Conservation (phyloP, 2,329 filamentous ascomycete genomes). For the Sarocladium strictum region DNA sequence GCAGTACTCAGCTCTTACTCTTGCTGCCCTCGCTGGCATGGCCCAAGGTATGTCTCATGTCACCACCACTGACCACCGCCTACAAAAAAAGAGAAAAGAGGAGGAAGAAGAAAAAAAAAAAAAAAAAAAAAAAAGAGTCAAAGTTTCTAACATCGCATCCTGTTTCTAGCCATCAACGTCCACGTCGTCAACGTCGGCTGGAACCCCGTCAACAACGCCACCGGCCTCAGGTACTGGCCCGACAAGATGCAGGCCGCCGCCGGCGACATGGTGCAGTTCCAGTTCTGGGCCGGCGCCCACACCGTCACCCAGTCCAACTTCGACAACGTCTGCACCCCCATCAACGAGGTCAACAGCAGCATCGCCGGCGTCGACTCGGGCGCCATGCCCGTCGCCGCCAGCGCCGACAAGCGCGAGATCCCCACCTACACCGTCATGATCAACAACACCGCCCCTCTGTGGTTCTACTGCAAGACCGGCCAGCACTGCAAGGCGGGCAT, state of each 20-base stretch:
- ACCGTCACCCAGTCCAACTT: slow-evolving; percentile 75
- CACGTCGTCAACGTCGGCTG: slow-evolving; percentile 62
- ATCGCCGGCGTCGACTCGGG: slow-evolving; percentile 52
- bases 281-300: slow-evolving; percentile 66
- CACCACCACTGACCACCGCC: no score
- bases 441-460: slow-evolving; percentile 64
- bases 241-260: slow-evolving; percentile 56
- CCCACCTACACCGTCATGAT: slow-evolving; percentile 68
- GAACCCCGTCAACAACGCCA: slow-evolving; percentile 41
- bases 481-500: slow-evolving; percentile 72
- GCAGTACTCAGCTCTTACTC: slow-evolving; percentile 42
- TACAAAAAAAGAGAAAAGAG: no score
- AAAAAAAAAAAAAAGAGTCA: no score
- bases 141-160: slow-evolving; percentile 10
- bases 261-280: slow-evolving; percentile 62
- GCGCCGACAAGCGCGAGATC: slow-evolving; percentile 40
- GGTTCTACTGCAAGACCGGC: slow-evolving; percentile 72
- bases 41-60: slow-evolving; percentile 34
- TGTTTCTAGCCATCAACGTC: slow-evolving; percentile 33
- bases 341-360: slow-evolving; percentile 45
- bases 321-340: slow-evolving; percentile 61
- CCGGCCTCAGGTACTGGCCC: slow-evolving; percentile 55
- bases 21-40: slow-evolving; percentile 41
- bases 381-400: slow-evolving; percentile 57
- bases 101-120: neutral